Conservation (phyloP, 2,329 filamentous ascomycete species). For the Alternaria gansuensis region DNA sequence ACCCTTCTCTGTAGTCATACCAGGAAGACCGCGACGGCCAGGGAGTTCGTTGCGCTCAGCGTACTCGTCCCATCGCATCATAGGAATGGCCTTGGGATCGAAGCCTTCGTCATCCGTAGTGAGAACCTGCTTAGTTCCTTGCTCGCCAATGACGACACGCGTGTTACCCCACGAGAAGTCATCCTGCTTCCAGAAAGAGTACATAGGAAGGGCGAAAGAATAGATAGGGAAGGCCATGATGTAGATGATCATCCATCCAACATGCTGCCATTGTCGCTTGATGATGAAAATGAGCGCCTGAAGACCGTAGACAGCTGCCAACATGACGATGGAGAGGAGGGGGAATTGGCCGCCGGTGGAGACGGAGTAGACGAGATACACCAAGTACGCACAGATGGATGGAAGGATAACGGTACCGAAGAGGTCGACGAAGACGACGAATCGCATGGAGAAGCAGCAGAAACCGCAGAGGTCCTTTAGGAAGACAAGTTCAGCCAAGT, state of each 20-base stretch:
- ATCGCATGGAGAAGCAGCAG: slow-evolving; percentile 98
- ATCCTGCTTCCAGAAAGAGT: slow-evolving; percentile 99
- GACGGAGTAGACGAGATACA: slow-evolving; percentile 83
- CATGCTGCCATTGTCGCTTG: slow-evolving; percentile 96
- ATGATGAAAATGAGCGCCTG: slow-evolving; percentile 96
- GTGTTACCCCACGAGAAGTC: slow-evolving; percentile 99
- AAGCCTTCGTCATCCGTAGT: slow-evolving; percentile 83
- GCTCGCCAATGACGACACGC: slow-evolving; percentile 94
- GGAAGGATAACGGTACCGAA: slow-evolving; percentile 92
- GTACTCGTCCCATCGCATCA: slow-evolving; percentile 98
- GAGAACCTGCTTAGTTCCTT: slow-evolving; percentile 88
- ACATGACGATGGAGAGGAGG: slow-evolving; percentile 84
- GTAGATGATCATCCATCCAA: slow-evolving; percentile 99
- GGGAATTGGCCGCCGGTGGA: slow-evolving; percentile 80
- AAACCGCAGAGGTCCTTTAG: slow-evolving; percentile 96
- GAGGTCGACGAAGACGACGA: slow-evolving; percentile 93
- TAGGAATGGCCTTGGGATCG: slow-evolving; percentile 89
- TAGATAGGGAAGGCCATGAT: slow-evolving; percentile 94
- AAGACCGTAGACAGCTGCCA: slow-evolving; percentile 92
- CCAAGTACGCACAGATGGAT: slow-evolving; percentile 85
- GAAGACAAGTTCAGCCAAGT: slow-evolving; percentile 87
- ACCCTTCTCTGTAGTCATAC: slow-evolving; percentile 65
- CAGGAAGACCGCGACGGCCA: slow-evolving; percentile 77
- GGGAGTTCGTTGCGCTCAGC: slow-evolving; percentile 86
- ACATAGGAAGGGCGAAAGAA: slow-evolving; percentile 87